Evolutionary conservation across 306 rosid genomes (phyloP), one percentile per base, ranked within the genome.

Genomic region (Prosopis cineraria): DNA sequence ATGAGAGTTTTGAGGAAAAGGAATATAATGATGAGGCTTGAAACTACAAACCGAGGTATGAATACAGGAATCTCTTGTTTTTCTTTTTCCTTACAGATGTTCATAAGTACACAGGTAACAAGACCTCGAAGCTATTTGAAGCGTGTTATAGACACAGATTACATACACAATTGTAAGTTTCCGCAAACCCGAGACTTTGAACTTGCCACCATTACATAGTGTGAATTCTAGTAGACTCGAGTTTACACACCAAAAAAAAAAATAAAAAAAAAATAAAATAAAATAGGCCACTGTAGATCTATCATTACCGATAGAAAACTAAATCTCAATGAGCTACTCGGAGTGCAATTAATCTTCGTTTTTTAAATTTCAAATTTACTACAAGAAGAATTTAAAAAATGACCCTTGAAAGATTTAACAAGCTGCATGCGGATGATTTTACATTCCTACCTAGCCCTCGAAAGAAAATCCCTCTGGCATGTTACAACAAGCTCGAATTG

Each of bases 401-500:
- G 29, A 52, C 27, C 27, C 59, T n/a, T 52, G 8, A n/a, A n/a
- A n/a, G 59, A 52, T 19, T 33, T 33, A 63, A 63, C 44, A 63
- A 63, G 68, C 24, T 16, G 13, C 68, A 63, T 33, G 25, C 3
- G 68, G 10, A 20, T n/a, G 37, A 65, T 20, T 12, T 20, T 37
- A 10, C 6, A 63, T 77, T 73, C 84, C 68, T 48, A 68, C 31
- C 78, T 82, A 82, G 72, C 58, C 0, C 45, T 76, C 82, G 11
- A 67, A 85, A 29, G 91, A 78, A 74, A 87, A 89, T 44, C 83
- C 87, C 82, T 85, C 87, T 37, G 90, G 89, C 92, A 90, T 88
- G 88, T 88, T 80, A 44, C 83, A 81, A 29, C 85, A 69, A 68
- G 95, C 91, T 77, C 89, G 88, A 88, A 90, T 93, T 37, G 89